Evolutionary conservation across 2,329 filamentous ascomycete genomes (phyloP).

Genomic region (Stachybotrys echinatus): DNA sequence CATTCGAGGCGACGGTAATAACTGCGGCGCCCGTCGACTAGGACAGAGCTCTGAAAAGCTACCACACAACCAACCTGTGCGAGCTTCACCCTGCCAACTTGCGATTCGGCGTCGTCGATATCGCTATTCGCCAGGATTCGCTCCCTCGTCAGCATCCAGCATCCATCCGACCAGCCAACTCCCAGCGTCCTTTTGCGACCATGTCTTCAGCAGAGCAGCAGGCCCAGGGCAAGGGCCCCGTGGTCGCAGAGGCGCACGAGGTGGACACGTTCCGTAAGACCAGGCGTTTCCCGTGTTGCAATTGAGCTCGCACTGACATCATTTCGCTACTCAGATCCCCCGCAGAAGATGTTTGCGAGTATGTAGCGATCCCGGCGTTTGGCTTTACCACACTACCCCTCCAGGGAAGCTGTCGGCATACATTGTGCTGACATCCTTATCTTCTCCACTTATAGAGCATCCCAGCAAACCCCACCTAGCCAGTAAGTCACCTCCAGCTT

Average conservation of each 20-base stretch:
- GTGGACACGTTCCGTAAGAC: constrained; percentile 67
- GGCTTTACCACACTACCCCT: background rate
- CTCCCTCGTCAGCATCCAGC: background rate
- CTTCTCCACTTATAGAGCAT: constrained; percentile 48
- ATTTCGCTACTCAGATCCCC: constrained; percentile 45
- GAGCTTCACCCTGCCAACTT: too few species aligned
- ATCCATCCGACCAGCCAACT: background rate
- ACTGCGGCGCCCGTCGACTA: too few species aligned
- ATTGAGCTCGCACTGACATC: constrained; percentile 4
- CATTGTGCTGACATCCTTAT: constrained; percentile 7
- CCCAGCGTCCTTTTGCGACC: too few species aligned
- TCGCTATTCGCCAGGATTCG: background rate
- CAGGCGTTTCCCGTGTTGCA: background rate
- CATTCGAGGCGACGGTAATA: background rate
- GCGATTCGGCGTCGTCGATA: background rate
- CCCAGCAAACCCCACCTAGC: constrained; percentile 63
- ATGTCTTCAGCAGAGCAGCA: constrained; percentile 16
- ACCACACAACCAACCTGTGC: background rate
- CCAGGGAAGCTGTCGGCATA: background rate
- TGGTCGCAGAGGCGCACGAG: constrained; percentile 70
- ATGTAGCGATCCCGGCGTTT: constrained; percentile 26
- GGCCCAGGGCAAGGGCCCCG: constrained; percentile 37
- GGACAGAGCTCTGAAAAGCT: too few species aligned
- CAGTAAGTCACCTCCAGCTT: constrained; percentile 40
- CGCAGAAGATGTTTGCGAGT: constrained; percentile 64